phyloP scores from a whole-genome alignment of 306 rosid species.

The Vigna nakashimae region DNA sequence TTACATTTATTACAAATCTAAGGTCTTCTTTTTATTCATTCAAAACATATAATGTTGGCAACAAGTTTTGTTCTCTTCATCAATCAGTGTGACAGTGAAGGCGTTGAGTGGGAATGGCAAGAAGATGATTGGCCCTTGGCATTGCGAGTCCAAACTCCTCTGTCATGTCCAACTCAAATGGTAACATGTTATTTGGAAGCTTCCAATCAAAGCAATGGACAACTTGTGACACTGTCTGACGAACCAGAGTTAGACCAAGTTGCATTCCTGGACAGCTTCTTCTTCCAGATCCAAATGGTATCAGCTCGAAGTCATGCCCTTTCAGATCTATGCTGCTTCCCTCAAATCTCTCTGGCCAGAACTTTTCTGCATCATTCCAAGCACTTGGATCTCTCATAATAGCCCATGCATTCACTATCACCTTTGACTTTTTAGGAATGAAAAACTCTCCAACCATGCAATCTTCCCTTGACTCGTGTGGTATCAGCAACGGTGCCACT shows the following conservation, averaged over 20 bases:
- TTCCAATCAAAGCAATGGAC: conserved; percentile 41
- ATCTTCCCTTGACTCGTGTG: conserved; percentile 60
- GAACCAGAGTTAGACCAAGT: conserved; percentile 14
- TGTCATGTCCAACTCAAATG: conserved; percentile 28
- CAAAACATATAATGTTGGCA: too few relatives aligned
- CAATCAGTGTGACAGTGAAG: not conserved
- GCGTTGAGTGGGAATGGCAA: conserved; percentile 11
- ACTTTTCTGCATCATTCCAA: conserved; percentile 41
- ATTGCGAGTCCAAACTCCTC: conserved; percentile 32
- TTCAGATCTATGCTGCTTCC: conserved; percentile 32
- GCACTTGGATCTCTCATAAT: conserved; percentile 45
- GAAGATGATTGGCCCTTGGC: conserved; percentile 9
- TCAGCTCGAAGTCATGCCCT: conserved; percentile 44
- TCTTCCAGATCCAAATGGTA: conserved; percentile 38
- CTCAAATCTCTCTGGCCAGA: conserved; percentile 55
- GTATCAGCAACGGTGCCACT: conserved; percentile 61
- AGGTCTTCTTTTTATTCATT: too few relatives aligned
- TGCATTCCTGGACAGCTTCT: conserved; percentile 32
- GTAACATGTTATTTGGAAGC: not conserved
- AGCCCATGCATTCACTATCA: conserved; percentile 50
- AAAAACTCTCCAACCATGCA: conserved; percentile 54
- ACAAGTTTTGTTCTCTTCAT: too few relatives aligned
- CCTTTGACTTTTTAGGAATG: conserved; percentile 55
- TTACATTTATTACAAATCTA: too few relatives aligned
- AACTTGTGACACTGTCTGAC: conserved; percentile 10